phyloP scores from a whole-genome alignment of 139 green algal genomes.

The Chlamydomonas schloesseri region DNA sequence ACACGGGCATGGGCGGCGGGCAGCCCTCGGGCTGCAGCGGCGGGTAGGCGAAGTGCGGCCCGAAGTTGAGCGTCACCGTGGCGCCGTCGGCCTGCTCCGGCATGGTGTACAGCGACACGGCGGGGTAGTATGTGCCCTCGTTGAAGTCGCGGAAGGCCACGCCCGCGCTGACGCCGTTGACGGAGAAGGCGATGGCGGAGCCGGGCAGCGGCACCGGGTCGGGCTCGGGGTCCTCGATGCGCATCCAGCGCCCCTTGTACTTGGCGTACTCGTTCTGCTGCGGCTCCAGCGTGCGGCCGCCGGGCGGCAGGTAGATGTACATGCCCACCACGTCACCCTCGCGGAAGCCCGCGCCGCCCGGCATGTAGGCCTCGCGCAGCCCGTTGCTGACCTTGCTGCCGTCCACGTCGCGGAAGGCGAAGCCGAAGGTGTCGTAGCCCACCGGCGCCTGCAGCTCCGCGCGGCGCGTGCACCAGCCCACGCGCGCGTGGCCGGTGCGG shows the following conservation, averaged over 20 bases:
- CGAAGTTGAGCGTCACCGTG: constrained; percentile 85
- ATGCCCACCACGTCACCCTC: constrained; percentile 74
- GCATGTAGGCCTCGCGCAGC: constrained; percentile 43
- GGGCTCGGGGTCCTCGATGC: constrained; percentile 55
- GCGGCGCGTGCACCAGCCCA: constrained; percentile 84
- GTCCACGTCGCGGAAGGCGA: constrained; percentile 80
- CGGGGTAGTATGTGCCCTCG: constrained; percentile 90
- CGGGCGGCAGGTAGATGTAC: constrained; percentile 77
- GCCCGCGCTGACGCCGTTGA: constrained; percentile 82
- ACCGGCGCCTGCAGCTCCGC: constrained; percentile 89
- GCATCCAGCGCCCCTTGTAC: constrained; percentile 67
- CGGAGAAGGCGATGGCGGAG: constrained; percentile 75
- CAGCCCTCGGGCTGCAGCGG: constrained; percentile 29
- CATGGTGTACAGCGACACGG: constrained; percentile 83
- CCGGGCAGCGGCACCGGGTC: constrained; percentile 59
- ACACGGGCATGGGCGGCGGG: constrained; percentile 21
- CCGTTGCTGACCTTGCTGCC: constrained; percentile 80
- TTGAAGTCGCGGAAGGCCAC: constrained; percentile 72
- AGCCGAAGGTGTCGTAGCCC: constrained; percentile 81
- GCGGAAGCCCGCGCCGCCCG: constrained; percentile 54
- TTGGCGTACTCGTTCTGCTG: constrained; percentile 50
- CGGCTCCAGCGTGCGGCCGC: constrained; percentile 57
- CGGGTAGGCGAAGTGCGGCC: constrained; percentile 60
- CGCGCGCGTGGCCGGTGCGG: constrained; percentile 70
- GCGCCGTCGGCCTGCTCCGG: constrained; percentile 70